Evolutionary conservation across 495 filamentous ascomycete species (phyloP).

Genomic region (Tetracladium marchalianum): DNA sequence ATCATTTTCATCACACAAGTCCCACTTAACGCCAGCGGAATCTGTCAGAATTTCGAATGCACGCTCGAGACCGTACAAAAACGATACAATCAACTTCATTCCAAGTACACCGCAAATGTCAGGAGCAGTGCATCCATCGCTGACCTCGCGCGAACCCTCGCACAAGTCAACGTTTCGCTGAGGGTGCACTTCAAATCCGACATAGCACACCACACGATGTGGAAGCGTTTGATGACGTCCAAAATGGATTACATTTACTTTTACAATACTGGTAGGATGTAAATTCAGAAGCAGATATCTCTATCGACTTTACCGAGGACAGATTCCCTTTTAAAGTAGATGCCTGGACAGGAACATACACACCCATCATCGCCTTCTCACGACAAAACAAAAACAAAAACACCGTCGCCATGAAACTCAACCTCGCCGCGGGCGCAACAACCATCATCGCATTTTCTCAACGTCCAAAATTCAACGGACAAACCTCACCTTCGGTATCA

Average conservation of each 20-base stretch:
- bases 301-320: constrained; percentile 19
- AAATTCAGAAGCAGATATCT: constrained; percentile 14
- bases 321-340: constrained; percentile 27
- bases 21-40: constrained; percentile 19
- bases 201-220: constrained; percentile 26
- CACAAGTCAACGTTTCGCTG: constrained; percentile 15
- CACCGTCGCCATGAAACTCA: constrained; percentile 21
- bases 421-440: constrained; percentile 26
- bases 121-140: constrained; percentile 6
- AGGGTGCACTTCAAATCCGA: constrained; percentile 19
- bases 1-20: constrained; percentile 29
- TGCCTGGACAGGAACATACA: constrained; percentile 32
- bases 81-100: constrained; percentile 16
- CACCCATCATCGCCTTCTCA: constrained; percentile 15
- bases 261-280: constrained; percentile 23
- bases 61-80: constrained; percentile 8
- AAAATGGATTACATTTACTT: constrained; percentile 28
- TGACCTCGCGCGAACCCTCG: constrained; percentile 18
- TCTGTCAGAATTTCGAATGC: constrained; percentile 8
- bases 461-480: constrained; percentile 2
- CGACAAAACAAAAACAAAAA: constrained; percentile 17
- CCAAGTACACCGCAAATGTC: background rate
- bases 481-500: constrained; percentile 13
- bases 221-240: constrained; percentile 19
- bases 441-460: constrained; percentile 27